Base-by-base conservation (phyloP, 2,329 filamentous ascomycete genomes). In the Trichoderma sp. region DNA sequence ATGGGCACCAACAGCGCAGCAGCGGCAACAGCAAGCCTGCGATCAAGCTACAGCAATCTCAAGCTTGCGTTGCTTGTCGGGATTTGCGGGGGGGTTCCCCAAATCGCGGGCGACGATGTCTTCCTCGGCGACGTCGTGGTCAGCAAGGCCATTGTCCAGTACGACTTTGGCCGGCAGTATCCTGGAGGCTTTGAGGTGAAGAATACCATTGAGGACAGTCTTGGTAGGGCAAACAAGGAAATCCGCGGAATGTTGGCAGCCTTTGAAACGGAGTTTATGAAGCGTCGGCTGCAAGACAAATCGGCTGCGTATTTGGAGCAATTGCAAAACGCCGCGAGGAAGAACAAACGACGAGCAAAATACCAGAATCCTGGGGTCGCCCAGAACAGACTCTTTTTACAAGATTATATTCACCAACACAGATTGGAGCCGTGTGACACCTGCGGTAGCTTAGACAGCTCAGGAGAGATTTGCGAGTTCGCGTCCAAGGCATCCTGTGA, bases 81-180 rank as follows among this genome's bases (percentile, higher is more conserved):
- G 0, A 74, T 83, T 3, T 83, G 80, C 53, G 82, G 80, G 0
- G 80, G 78, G 10, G 73, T 78, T 5, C 79, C 80, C 1, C 29
- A 37, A 0, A 56, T 34, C 0, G 4, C 27, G 0, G 35, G 10
- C 10, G 2, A 45, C 0, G 71, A 75, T 35, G 63, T 74, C 0
- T 32, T 77, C 0, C 68, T 80, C 0, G 78, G 79, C 1, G 77
- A 81, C 52, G 77, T 80, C 0, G 69, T 80, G 8, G 70, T 78
- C 35, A 76, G 76, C 61, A 73, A 71, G 2, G 70, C 54, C 3
- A 50, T 78, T 34, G 27, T 78, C 15, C 72, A 76, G 67, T 75
- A 78, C 25, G 74, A 77, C 22, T 70, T 73, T 5, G 74, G 75
- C 4, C 64, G 72, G 2, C 73, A 70, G n/a, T 74, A 75, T 39